A percentile compares a stretch with the other conserved stretches of the same genome.
Evolutionary conservation across 2,329 filamentous ascomycete species (phyloP).

Genomic region (Clarireedia paspali): DNA sequence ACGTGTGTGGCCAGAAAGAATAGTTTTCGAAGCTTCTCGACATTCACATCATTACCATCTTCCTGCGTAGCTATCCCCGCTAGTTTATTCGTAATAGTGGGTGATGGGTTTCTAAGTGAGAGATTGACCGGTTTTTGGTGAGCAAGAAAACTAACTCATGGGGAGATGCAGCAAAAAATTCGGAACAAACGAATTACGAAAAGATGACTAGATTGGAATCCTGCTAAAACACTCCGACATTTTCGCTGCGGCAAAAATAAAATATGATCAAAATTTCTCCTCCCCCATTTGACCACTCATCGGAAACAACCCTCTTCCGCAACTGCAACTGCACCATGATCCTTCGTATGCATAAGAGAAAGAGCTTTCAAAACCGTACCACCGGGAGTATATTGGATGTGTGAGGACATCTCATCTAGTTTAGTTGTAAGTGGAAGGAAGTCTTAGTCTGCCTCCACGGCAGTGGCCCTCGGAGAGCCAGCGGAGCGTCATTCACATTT

Average conservation of each 20-base stretch:
- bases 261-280: neutral
- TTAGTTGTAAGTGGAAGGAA: too few relatives aligned
- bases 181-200: neutral
- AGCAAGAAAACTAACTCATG: neutral
- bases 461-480: too few relatives aligned
- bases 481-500: too few relatives aligned
- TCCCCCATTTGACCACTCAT: neutral
- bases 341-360: neutral
- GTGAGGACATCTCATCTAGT: neutral
- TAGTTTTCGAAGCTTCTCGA: neutral
- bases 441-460: too few relatives aligned
- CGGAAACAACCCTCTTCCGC: neutral
- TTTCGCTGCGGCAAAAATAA: constrained; percentile 1
- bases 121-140: neutral
- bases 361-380: neutral
- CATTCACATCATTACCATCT: neutral
- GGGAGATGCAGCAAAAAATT: neutral
- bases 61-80: neutral
- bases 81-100: neutral
- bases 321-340: neutral
- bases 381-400: neutral
- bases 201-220: neutral
- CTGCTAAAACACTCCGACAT: constrained; percentile 6
- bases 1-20: too few relatives aligned
- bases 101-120: neutral